A percentile compares a stretch with the other conserved stretches of the same genome.
These are phyloP conservation scores for Colletotrichum acutatum DNA, from an alignment of 2,329 filamentous ascomycete species.

Conservation along the genomic window DNA sequence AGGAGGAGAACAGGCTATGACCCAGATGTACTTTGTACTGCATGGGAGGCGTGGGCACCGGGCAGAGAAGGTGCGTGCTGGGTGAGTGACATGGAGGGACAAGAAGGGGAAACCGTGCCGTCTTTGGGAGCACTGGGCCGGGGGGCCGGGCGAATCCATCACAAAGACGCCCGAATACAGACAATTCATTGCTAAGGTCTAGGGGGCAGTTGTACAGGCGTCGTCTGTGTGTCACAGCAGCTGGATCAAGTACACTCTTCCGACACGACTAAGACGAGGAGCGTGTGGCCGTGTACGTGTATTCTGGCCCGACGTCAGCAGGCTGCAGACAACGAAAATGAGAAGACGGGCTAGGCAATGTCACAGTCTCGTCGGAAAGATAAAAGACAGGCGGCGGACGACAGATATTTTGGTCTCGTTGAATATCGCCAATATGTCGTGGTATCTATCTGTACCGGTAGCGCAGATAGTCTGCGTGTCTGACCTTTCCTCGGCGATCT, in stretches of 20 bases:
- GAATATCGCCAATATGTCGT: background rate
- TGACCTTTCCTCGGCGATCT: background rate
- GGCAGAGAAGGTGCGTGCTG: background rate
- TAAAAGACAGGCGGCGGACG: background rate
- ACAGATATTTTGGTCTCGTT: background rate
- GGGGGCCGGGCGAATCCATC: background rate
- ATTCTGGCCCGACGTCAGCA: background rate
- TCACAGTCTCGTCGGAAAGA: too few species aligned
- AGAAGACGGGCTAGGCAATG: background rate
- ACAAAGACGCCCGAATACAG: background rate
- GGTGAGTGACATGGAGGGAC: background rate
- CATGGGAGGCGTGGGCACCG: background rate
- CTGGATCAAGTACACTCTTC: slow-evolving; percentile 9
- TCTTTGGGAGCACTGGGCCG: slow-evolving; percentile 10
- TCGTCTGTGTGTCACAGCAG: background rate
- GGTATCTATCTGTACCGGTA: too few species aligned
- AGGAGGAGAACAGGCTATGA: background rate
- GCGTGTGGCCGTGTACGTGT: background rate
- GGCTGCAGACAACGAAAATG: background rate
- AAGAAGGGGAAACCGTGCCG: slow-evolving; percentile 2
- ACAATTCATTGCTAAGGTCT: background rate
- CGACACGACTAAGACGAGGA: background rate
- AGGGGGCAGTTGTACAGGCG: background rate
- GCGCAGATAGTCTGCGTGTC: too few species aligned
- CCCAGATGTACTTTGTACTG: background rate